Evolutionary conservation across 2,329 filamentous ascomycete genomes (phyloP).

Genomic region (Arthroderma uncinatum): DNA sequence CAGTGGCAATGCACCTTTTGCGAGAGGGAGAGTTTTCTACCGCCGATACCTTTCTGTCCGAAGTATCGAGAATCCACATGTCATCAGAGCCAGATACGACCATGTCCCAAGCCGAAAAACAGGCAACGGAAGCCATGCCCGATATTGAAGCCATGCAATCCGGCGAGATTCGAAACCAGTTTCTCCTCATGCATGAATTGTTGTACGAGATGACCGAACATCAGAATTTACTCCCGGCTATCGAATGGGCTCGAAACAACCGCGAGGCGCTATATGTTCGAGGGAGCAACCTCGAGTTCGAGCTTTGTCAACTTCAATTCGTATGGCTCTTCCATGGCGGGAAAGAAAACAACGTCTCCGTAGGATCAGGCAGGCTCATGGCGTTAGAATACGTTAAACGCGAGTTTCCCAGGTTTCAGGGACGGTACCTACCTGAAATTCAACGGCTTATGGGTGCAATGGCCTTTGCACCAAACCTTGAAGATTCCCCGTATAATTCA

Average conservation of each 20-base stretch:
- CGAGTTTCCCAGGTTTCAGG: slow-evolving; percentile 64
- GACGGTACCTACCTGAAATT: slow-evolving; percentile 66
- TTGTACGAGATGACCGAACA: slow-evolving; percentile 61
- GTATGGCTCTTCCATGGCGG: slow-evolving; percentile 73
- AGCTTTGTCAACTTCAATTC: slow-evolving; percentile 80
- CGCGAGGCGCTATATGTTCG: slow-evolving; percentile 60
- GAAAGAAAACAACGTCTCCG: slow-evolving; percentile 9
- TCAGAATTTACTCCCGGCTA: slow-evolving; percentile 68
- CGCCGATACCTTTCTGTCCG: slow-evolving; percentile 70
- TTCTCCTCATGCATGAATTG: slow-evolving; percentile 83
- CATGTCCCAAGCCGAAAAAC: slow-evolving; percentile 23
- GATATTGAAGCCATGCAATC: slow-evolving; percentile 51
- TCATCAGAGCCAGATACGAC: slow-evolving; percentile 23
- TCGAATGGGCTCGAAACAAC: slow-evolving; percentile 70
- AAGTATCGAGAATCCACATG: slow-evolving; percentile 46
- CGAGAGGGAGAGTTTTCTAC: slow-evolving; percentile 89
- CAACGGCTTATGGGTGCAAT: slow-evolving; percentile 71
- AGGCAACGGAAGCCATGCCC: slow-evolving; percentile 34
- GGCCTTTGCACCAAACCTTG: slow-evolving; percentile 64
- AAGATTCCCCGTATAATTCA: slow-evolving; percentile 62
- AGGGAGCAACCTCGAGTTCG: slow-evolving; percentile 90
- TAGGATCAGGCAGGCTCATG: slow-evolving; percentile 24
- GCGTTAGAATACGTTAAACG: slow-evolving; percentile 66
- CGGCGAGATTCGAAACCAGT: slow-evolving; percentile 62
- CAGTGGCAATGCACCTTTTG: slow-evolving; percentile 91